Base-by-base conservation (phyloP, 225 moss, liverwort and hornwort genomes). In the Antitrichia curtipendula region DNA sequence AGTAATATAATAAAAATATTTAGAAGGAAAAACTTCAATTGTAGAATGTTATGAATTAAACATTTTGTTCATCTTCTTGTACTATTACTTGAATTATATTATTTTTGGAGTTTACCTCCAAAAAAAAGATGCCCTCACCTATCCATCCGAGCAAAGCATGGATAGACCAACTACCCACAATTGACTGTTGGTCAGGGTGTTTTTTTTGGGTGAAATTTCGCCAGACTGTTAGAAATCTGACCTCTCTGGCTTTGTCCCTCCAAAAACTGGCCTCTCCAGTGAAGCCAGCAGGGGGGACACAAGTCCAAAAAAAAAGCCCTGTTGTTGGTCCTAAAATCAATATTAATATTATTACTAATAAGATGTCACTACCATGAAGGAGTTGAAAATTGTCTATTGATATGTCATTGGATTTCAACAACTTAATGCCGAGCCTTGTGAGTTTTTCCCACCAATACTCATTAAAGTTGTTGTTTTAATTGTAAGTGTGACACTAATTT, bases 111-210 rank as follows among this genome's bases (percentile, higher is more conserved):
- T 43, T 71, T 16, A 28, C 2, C 4, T 40, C 23, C 8, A 2
- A 68, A 66, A 68, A 1, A 38, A 23, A 2, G 13, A 38, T 68
- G 68, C 4, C 38, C 7, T 68, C 17, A 6, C 4, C 12, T 68
- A 23, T 0, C 16, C 43, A 41, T 71, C 5, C 2, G 0, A 1
- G 8, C 14, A 3, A 41, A 43, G 2, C 28, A 28, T 16, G 3
- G 10, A 43, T 43, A 43, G 6, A 43, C 27, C 43, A 71, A 71
- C 16, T 43, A 28, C 2, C 6, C 0, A 27, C 3, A 28, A 10
- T 9, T n/a, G n/a, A n/a, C n/a, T n/a, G n/a, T n/a, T n/a, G n/a
- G n/a, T n/a, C n/a, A n/a, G n/a, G n/a, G n/a, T n/a, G n/a, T n/a
- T n/a, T n/a, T n/a, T n/a, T n/a, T n/a, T n/a, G n/a, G n/a, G n/a